A percentile compares a stretch with the other conserved stretches of the same genome.
These are phyloP conservation scores for Fusarium pininemorale DNA, from an alignment of 2,329 filamentous ascomycete species.

Conservation along the genomic window DNA sequence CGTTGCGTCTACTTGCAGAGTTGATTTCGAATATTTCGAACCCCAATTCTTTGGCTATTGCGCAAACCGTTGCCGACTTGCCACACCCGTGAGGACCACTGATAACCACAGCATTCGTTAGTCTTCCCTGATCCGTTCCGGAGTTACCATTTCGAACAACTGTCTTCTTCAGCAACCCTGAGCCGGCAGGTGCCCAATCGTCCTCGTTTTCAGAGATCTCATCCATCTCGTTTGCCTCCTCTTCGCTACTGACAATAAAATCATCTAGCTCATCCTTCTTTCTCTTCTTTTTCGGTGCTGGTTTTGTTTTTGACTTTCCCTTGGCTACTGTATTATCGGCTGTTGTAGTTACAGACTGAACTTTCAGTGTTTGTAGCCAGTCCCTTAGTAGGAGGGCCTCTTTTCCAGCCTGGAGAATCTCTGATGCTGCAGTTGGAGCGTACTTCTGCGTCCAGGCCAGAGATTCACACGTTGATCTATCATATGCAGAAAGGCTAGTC, in stretches of 20 bases:
- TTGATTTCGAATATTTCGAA: constrained; percentile 98
- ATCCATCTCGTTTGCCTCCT: constrained; percentile 75
- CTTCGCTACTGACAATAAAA: constrained; percentile 82
- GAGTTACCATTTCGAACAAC: constrained; percentile 59
- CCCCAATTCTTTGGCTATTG: constrained; percentile 87
- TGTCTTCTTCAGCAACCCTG: constrained; percentile 58
- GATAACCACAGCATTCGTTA: constrained; percentile 82
- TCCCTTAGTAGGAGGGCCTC: constrained; percentile 78
- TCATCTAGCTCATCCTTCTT: constrained; percentile 80
- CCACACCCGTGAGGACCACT: constrained; percentile 91
- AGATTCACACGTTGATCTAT: constrained; percentile 78
- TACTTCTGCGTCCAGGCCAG: constrained; percentile 86
- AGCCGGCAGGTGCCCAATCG: constrained; percentile 52
- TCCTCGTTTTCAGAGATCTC: constrained; percentile 72
- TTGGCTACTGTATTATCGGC: constrained; percentile 45
- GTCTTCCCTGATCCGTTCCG: constrained; percentile 56
- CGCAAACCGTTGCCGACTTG: constrained; percentile 92
- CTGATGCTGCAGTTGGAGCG: constrained; percentile 71
- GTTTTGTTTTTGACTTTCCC: constrained; percentile 43
- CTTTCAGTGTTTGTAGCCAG: constrained; percentile 81
- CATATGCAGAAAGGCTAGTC: constrained; percentile 78
- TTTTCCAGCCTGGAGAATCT: constrained; percentile 78
- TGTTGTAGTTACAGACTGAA: constrained; percentile 78
- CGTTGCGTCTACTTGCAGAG: constrained; percentile 80
- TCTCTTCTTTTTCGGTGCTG: constrained; percentile 65